Conservation (phyloP, 495 filamentous ascomycete genomes). For the Penicillium nucicola region DNA sequence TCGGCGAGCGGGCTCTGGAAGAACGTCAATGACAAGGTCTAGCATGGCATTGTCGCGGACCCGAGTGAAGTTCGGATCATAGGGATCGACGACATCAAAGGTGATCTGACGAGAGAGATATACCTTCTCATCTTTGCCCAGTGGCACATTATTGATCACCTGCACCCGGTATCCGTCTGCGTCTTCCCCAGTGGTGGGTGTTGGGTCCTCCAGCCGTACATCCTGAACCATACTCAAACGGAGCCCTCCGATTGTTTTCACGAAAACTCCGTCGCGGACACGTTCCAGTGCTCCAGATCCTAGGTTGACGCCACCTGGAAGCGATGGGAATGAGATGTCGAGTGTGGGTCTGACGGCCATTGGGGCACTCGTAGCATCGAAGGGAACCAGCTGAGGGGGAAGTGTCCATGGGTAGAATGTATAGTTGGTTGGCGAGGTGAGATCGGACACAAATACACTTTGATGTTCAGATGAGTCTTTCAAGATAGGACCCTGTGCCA, state of each 20-base stretch:
- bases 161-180: conserved; percentile 63
- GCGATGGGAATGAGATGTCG: conserved; percentile 77
- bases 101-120: conserved; percentile 75
- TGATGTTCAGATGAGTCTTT: conserved; percentile 50
- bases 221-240: conserved; percentile 79
- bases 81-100: conserved; percentile 62
- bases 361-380: conserved; percentile 66
- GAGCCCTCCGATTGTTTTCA: conserved; percentile 75
- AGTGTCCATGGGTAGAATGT: conserved; percentile 94
- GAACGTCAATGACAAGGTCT: conserved; percentile 66
- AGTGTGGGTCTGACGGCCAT: conserved; percentile 62
- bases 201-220: conserved; percentile 32
- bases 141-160: conserved; percentile 71
- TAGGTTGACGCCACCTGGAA: conserved; percentile 49
- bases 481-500: conserved; percentile 50
- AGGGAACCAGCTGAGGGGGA: conserved; percentile 67
- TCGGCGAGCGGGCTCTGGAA: conserved; percentile 37
- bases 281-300: conserved; percentile 57
- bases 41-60: conserved; percentile 67
- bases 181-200: conserved; percentile 20
- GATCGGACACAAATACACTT: conserved; percentile 53
- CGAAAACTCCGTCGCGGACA: conserved; percentile 68
- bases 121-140: conserved; percentile 89
- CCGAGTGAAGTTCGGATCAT: conserved; percentile 80
- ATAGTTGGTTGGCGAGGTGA: conserved; percentile 68